phyloP scores from a whole-genome alignment of 495 filamentous ascomycete genomes.

The Penicillium malachiteum region DNA sequence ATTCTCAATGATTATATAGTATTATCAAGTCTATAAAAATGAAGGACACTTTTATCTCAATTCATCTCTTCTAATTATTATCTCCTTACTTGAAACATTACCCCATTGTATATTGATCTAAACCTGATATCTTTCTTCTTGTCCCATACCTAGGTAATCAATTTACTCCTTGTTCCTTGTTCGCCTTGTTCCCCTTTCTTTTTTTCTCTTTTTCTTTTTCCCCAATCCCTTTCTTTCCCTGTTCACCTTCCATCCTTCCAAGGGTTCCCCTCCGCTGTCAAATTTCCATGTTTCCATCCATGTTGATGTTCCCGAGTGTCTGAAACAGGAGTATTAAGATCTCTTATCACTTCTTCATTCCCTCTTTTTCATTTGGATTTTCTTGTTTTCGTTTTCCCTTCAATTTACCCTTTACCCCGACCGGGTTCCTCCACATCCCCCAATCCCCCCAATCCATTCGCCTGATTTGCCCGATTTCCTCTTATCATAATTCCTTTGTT shows the following conservation, averaged over 20 bases:
- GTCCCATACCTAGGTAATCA: neutral
- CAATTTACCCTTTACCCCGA: neutral
- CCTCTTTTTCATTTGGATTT: neutral
- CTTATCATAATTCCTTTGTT: slow-evolving; percentile 6
- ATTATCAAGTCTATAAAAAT: neutral
- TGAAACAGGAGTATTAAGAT: neutral
- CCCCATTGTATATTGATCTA: no score
- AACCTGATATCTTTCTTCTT: neutral
- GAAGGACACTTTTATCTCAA: neutral
- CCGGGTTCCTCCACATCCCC: no score
- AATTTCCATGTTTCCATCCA: neutral
- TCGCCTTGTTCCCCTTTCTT: slow-evolving; percentile 15
- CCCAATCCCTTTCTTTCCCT: slow-evolving; percentile 11
- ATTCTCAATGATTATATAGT: neutral
- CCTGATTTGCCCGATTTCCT: neutral
- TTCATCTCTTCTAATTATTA: neutral
- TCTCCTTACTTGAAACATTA: no score
- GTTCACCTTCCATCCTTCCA: neutral
- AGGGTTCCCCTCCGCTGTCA: neutral
- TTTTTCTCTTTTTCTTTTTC: slow-evolving; percentile 4
- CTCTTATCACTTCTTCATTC: slow-evolving; percentile 9
- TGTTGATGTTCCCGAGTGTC: neutral
- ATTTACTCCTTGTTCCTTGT: neutral
- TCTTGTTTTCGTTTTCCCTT: neutral
- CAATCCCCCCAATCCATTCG: neutral